phyloP scores from a whole-genome alignment of 441 rosid species.

The Croton laevigatus region DNA sequence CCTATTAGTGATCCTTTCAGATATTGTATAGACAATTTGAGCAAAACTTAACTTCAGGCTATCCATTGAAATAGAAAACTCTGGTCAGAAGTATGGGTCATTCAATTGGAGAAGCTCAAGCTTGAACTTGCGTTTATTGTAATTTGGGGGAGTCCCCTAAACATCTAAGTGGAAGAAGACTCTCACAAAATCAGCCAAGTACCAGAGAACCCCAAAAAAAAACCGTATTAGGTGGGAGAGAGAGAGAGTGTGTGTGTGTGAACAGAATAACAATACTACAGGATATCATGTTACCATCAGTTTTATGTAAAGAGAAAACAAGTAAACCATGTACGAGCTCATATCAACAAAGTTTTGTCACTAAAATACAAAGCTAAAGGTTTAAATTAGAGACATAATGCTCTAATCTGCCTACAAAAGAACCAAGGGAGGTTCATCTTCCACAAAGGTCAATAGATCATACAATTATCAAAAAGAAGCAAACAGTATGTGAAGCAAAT shows the following conservation, averaged over 20 bases:
- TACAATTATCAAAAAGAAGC: conserved; percentile 15
- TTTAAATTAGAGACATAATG: background rate
- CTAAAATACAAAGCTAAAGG: background rate
- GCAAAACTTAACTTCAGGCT: background rate
- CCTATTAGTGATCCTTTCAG: background rate
- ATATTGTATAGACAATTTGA: background rate
- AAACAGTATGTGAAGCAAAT: conserved; percentile 24
- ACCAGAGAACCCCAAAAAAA: background rate
- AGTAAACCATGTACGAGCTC: no score
- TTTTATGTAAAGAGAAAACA: no score
- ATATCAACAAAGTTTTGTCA: no score
- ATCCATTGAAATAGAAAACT: no score
- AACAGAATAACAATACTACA: background rate
- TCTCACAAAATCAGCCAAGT: background rate
- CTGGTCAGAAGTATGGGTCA: no score
- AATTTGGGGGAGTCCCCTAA: background rate
- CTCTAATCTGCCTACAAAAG: background rate
- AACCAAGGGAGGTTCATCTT: conserved; percentile 1
- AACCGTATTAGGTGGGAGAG: no score
- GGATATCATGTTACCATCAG: background rate
- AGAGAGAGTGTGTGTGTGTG: no score
- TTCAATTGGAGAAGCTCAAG: background rate
- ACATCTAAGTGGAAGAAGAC: background rate
- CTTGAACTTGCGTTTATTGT: background rate
- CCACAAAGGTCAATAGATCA: background rate